Evolutionary conservation across 805 yeast species (phyloP).

Genomic region (Yamadazyma philogaea): DNA sequence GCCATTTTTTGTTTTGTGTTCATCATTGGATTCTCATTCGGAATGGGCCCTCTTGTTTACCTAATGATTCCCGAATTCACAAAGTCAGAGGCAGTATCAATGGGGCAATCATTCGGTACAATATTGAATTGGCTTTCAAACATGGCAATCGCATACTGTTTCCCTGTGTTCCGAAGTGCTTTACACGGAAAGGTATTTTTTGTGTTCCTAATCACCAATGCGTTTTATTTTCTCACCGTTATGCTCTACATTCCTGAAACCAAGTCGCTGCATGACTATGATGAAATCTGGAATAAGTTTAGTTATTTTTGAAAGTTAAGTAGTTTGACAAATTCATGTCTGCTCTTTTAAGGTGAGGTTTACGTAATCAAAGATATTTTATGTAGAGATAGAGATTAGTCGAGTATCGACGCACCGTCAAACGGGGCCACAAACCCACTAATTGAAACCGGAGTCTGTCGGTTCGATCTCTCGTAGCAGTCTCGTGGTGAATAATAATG

Average conservation of each 20-base stretch:
- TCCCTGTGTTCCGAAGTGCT: constrained; percentile 25
- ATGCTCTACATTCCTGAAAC: constrained; percentile 33
- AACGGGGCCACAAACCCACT: too few relatives aligned
- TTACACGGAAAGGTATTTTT: constrained; percentile 31
- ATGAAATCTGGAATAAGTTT: constrained; percentile 27
- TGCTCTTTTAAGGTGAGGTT: too few relatives aligned
- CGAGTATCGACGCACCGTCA: too few relatives aligned
- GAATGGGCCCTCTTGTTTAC: constrained; percentile 38
- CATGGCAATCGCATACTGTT: constrained; percentile 29
- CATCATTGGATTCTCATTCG: constrained; percentile 32
- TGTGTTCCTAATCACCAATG: constrained; percentile 23
- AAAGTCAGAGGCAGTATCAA: constrained; percentile 28
- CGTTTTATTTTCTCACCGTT: constrained; percentile 19
- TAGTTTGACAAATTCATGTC: too few relatives aligned
- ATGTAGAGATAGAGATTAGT: too few relatives aligned
- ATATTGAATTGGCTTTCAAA: constrained; percentile 34
- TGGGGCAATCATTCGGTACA: constrained; percentile 37
- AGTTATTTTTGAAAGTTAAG: constrained; percentile 2
- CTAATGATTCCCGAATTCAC: constrained; percentile 37
- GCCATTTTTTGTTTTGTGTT: constrained; percentile 31
- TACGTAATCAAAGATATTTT: too few relatives aligned
- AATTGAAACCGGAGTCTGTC: too few relatives aligned
- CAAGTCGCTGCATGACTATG: constrained; percentile 21
- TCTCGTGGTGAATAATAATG: too few relatives aligned
- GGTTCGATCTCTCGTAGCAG: too few relatives aligned